These are phyloP conservation scores for Cnidoscolus chayamansa DNA, from an alignment of 441 rosid species.

Conservation along the genomic window DNA sequence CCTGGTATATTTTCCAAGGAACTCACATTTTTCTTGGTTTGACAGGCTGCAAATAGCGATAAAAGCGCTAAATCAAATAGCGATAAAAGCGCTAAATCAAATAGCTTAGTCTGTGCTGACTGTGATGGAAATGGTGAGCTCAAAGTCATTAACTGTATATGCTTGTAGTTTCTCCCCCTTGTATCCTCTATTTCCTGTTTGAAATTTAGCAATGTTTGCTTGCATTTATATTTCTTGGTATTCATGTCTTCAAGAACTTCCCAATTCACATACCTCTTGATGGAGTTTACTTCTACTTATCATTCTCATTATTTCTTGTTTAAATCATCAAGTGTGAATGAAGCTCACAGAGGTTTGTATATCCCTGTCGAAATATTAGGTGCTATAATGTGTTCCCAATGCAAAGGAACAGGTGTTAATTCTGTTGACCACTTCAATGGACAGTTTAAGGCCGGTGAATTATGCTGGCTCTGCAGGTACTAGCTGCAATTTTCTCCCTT, in stretches of 20 bases:
- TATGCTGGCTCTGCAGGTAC: slow-evolving; percentile 98
- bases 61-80: slow-evolving; percentile 49
- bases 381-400: slow-evolving; percentile 55
- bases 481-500: not conserved
- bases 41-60: slow-evolving; percentile 51
- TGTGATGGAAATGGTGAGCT: slow-evolving; percentile 56
- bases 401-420: slow-evolving; percentile 70
- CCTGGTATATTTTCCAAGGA: not conserved
- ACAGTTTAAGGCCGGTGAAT: slow-evolving; percentile 65
- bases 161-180: not conserved
- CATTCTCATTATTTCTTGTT: not conserved
- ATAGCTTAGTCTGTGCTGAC: slow-evolving; percentile 58
- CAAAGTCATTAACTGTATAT: slow-evolving; percentile 10
- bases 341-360: slow-evolving; percentile 4
- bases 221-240: not conserved
- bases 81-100: slow-evolving; percentile 52
- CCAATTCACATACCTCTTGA: slow-evolving; percentile 2
- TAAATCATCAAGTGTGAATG: not conserved
- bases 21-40: slow-evolving; percentile 22
- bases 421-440: slow-evolving; percentile 10
- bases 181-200: not conserved
- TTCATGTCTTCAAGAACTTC: not conserved
- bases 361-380: slow-evolving; percentile 36
- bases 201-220: not conserved
- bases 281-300: no score